These are phyloP conservation scores for Hibiscus trionum DNA, from an alignment of 345 rosid genomes.

Conservation along the genomic window DNA sequence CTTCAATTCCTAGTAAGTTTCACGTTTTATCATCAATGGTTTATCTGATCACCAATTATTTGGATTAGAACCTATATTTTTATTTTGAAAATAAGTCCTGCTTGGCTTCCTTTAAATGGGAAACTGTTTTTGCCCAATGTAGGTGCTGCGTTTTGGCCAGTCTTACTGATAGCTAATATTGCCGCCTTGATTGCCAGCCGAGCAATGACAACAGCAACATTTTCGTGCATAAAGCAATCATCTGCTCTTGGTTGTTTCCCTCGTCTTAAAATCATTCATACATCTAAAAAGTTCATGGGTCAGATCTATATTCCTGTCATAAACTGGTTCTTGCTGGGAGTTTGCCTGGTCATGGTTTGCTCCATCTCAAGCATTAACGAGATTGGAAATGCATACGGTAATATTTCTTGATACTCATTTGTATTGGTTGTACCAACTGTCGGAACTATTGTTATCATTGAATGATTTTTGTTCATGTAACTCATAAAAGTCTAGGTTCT, in stretches of 20 bases:
- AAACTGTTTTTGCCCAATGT: constrained; percentile 14
- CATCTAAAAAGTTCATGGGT: constrained; percentile 97
- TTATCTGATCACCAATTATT: background rate
- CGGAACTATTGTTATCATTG: background rate
- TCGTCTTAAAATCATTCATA: constrained; percentile 93
- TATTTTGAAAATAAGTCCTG: constrained; percentile 1
- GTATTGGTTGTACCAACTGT: background rate
- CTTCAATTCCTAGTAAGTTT: constrained; percentile 82
- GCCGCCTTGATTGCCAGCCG: constrained; percentile 98
- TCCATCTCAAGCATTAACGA: constrained; percentile 73
- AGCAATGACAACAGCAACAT: constrained; percentile 97
- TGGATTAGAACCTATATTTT: background rate
- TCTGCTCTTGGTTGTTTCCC: constrained; percentile 96
- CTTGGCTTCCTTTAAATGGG: background rate
- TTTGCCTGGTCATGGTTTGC: constrained; percentile 71
- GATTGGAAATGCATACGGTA: constrained; percentile 99
- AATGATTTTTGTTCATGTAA: background rate
- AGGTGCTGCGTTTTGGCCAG: constrained; percentile 90
- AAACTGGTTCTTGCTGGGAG: constrained; percentile 93
- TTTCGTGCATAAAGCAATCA: constrained; percentile 97
- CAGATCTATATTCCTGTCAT: constrained; percentile 97
- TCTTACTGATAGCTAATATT: constrained; percentile 72
- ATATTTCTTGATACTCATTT: constrained; percentile 20
- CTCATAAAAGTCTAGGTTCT: background rate
- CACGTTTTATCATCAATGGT: constrained; percentile 13